phyloP scores from a whole-genome alignment of 176 grass and related monocot species.

The Rhynchospora breviuscula region DNA sequence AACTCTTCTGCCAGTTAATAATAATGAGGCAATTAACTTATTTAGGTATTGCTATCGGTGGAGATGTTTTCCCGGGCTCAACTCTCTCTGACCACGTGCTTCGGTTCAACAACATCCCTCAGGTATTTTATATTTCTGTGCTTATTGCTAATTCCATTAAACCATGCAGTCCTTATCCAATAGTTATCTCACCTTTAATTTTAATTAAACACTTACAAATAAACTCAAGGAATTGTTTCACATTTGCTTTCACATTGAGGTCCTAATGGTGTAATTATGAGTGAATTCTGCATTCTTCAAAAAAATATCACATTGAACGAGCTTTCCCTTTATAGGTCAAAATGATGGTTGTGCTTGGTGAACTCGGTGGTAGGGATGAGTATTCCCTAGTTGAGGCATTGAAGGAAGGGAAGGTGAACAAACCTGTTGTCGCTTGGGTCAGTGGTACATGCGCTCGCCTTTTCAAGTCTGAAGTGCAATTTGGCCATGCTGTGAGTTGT shows the following conservation, averaged over 20 bases:
- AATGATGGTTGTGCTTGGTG: slow-evolving; percentile 99
- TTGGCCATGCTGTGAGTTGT: slow-evolving; percentile 91
- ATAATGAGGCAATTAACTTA: neutral
- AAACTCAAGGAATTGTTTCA: neutral
- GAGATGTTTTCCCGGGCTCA: slow-evolving; percentile 97
- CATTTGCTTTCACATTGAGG: neutral
- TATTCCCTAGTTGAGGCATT: slow-evolving; percentile 95
- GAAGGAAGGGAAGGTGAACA: slow-evolving; percentile 94
- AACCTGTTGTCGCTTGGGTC: slow-evolving; percentile 99
- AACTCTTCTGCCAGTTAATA: neutral
- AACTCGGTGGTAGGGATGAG: slow-evolving; percentile 91
- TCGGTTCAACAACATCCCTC: slow-evolving; percentile 95
- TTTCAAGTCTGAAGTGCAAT: slow-evolving; percentile 99
- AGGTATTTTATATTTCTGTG: slow-evolving; percentile 37
- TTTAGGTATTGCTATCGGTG: slow-evolving; percentile 96
- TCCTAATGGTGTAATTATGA: neutral
- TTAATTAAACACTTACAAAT: neutral
- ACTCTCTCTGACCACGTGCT: slow-evolving; percentile 96
- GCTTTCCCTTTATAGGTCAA: slow-evolving; percentile 49
- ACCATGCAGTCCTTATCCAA: neutral
- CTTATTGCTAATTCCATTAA: neutral
- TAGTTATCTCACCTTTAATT: neutral
- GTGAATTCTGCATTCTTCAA: neutral
- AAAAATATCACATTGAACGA: neutral
- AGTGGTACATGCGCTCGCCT: slow-evolving; percentile 86